Conservation (phyloP, 352 stramenopile genomes). For the Plasmopara muralis region DNA sequence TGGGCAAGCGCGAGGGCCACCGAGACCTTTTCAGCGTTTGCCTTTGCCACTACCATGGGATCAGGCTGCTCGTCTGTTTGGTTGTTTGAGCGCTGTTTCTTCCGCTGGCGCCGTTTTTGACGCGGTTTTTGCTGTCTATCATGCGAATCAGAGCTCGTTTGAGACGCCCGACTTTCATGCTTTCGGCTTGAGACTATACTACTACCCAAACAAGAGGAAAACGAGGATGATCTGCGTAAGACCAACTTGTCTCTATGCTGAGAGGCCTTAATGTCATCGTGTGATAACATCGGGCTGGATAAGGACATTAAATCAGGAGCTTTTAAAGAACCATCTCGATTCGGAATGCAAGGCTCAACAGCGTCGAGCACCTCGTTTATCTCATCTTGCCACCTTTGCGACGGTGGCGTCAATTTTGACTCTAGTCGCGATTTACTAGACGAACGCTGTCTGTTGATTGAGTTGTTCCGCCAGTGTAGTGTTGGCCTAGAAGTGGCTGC, state of each 20-base stretch:
- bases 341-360: neutral
- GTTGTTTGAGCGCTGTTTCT: conserved; percentile 19
- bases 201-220: conserved; percentile 5
- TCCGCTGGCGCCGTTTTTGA: conserved; percentile 23
- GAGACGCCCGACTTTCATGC: conserved; percentile 7
- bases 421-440: too few species aligned
- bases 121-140: conserved; percentile 19
- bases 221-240: conserved; percentile 9
- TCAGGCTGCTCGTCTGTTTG: conserved; percentile 15
- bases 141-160: conserved; percentile 1
- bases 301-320: neutral
- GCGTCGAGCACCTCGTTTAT: too few species aligned
- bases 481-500: conserved; percentile 1
- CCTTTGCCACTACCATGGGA: conserved; percentile 11
- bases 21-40: conserved; percentile 31
- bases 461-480: conserved; percentile 7
- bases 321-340: neutral
- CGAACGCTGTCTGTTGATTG: conserved; percentile 15
- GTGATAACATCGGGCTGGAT: neutral
- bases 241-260: conserved; percentile 5
- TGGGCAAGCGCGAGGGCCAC: conserved; percentile 30
- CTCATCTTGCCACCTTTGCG: too few species aligned
- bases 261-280: conserved; percentile 5
- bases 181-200: conserved; percentile 5
- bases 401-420: too few species aligned